Base-by-base conservation (phyloP, 768 basidiomycete species). In the Leccinum aurantiacum region DNA sequence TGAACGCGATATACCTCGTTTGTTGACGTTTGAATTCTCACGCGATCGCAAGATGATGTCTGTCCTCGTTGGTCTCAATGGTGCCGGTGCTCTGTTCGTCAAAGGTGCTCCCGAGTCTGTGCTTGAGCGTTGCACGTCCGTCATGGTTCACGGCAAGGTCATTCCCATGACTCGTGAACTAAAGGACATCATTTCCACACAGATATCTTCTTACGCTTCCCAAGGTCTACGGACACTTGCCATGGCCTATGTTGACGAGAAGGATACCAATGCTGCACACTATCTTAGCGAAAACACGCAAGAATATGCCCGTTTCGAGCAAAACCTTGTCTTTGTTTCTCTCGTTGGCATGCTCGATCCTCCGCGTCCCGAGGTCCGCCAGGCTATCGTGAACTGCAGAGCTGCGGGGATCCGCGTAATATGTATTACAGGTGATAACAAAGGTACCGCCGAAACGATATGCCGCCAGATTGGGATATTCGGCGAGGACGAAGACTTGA, bases 11-110 rank as follows among this genome's bases (percentile, higher is more conserved):
- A 88, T 93, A 69, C 80, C 86, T 17, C 88, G 95, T 59, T 82
- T 97, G 14, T 78, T 97, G 66, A 99, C 95, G 8, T 96, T 99
- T 74, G 96, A 99, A 74, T 98, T 99, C 76, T 93, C 95, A 22
- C 88, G 96, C 19, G 96, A 98, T 75, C 90, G 96, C 70, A 99
- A 98, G 78, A 96, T 95, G 87, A 98, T 98, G 96, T 97, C 96
- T 22, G 95, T 98, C 54, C 85, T 98, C 54, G 91, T 93, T 41
- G 83, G 78, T 61, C 80, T 86, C 57, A 84, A 86, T 58, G 83
- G 82, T 2, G 75, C 74, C 5, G 91, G 91, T n/a, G 83, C 90
- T 8, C 80, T 98, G 6, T 90, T 95, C 71, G 94, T 90, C 73
- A 98, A 98, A 75, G 96, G 96, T 38, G 96, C 96, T 3, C 96